phyloP scores from a whole-genome alignment of 2,329 filamentous ascomycete species.

The Stachybotrys elegans region DNA sequence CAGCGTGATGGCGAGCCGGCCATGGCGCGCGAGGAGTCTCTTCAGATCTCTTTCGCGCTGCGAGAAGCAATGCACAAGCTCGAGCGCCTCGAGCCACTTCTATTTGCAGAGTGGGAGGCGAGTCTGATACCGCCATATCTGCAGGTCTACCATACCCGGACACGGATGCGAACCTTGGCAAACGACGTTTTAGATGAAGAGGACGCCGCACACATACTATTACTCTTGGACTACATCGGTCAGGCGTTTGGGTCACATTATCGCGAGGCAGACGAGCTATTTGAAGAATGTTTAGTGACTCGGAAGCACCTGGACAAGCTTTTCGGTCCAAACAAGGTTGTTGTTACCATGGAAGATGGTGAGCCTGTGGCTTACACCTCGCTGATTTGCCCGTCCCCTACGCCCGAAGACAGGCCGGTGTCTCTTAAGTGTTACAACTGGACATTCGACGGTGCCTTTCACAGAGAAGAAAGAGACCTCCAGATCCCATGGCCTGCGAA shows the following conservation, averaged over 20 bases:
- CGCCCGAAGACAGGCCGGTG: neutral
- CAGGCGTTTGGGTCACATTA: neutral
- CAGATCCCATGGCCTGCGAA: neutral
- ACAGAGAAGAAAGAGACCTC: neutral
- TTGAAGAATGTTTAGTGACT: neutral
- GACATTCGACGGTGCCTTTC: neutral
- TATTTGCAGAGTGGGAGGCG: neutral
- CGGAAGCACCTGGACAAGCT: neutral
- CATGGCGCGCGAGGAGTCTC: neutral
- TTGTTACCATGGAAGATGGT: neutral
- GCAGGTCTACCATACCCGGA: neutral
- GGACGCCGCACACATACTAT: neutral
- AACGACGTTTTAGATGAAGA: neutral
- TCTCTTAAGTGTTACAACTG: neutral
- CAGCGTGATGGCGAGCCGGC: neutral
- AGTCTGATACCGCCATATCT: neutral
- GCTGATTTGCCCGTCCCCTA: neutral
- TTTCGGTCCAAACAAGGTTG: neutral
- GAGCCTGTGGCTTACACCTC: neutral
- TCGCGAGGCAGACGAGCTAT: neutral
- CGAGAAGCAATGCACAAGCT: neutral
- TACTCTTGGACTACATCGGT: neutral
- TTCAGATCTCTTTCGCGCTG: neutral
- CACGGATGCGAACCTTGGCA: neutral
- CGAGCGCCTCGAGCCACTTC: neutral